Percentiles rank a stretch among this genome's conserved stretches.
Conservation (phyloP, 2,329 filamentous ascomycete genomes). For the Dothistroma pini region DNA sequence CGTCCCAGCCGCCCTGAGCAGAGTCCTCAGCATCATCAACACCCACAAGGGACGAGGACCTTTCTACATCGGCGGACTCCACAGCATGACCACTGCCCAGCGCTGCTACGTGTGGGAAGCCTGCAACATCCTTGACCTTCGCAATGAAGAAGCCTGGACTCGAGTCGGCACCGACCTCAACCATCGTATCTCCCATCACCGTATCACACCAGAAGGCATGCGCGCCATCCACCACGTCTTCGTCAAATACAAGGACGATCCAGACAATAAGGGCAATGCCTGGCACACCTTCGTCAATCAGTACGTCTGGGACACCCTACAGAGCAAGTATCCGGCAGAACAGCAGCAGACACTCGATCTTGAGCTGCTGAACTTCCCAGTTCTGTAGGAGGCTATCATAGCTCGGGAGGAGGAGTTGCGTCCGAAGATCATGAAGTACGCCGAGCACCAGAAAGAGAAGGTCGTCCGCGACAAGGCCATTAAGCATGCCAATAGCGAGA, state of each 20-base stretch:
- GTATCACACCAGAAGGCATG: slow-evolving; percentile 7
- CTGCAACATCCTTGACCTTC: slow-evolving; percentile 1
- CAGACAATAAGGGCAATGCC: not conserved
- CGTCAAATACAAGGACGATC: not conserved
- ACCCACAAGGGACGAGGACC: not conserved
- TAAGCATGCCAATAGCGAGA: not conserved
- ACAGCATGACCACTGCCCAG: not conserved
- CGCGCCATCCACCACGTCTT: slow-evolving; percentile 3
- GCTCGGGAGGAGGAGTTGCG: not conserved
- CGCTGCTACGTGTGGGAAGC: slow-evolving; percentile 10
- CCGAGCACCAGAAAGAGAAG: not conserved
- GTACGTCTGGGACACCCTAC: slow-evolving; percentile 11
- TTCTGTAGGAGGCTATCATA: not conserved
- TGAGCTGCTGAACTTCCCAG: not conserved
- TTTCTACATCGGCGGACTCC: slow-evolving; percentile 6
- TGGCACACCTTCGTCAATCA: slow-evolving; percentile 13
- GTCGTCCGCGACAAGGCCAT: not conserved
- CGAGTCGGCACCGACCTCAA: slow-evolving; percentile 2
- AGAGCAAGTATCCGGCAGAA: not conserved
- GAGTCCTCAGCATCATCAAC: slow-evolving; percentile 9
- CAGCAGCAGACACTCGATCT: not conserved
- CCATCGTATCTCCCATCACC: slow-evolving; percentile 6
- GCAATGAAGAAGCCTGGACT: not conserved
- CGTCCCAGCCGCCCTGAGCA: slow-evolving; percentile 4
- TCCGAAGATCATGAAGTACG: slow-evolving; percentile 1